Percentiles rank a stretch among this genome's conserved stretches.
Evolutionary conservation across 164 flowering plant genomes (phyloP).

Genomic region (Aristolochia californica): DNA sequence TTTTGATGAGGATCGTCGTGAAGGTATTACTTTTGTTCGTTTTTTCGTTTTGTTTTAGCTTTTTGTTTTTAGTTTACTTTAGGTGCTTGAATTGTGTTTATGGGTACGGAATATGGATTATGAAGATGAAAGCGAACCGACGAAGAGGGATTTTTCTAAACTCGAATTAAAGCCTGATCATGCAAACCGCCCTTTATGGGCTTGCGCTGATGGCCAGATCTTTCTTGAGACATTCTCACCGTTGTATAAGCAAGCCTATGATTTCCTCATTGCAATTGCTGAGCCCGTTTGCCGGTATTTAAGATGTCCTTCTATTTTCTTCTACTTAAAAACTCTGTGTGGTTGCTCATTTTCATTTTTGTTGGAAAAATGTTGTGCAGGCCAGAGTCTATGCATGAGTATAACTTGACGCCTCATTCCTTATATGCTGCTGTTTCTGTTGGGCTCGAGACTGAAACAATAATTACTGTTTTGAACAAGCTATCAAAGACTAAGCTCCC

Average conservation of each 20-base stretch:
- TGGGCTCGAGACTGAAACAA: constrained; percentile 89
- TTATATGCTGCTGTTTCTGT: constrained; percentile 95
- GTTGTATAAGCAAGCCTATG: constrained; percentile 88
- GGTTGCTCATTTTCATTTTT: not conserved
- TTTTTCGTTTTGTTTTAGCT: not conserved
- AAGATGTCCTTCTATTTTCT: not conserved
- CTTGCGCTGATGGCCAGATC: constrained; percentile 91
- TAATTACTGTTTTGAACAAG: constrained; percentile 51
- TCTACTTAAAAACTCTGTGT: not conserved
- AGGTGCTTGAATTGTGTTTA: not conserved
- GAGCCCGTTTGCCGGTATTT: constrained; percentile 95
- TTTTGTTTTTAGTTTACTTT: not conserved
- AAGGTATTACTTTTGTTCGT: constrained; percentile 9
- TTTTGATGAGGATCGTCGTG: constrained; percentile 21
- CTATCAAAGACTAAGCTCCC: constrained; percentile 68
- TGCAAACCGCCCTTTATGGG: constrained; percentile 86
- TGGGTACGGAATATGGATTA: constrained; percentile 1
- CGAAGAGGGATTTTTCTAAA: constrained; percentile 73
- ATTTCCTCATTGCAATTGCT: constrained; percentile 95
- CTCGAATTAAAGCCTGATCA: constrained; percentile 87
- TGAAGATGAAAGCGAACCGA: constrained; percentile 35
- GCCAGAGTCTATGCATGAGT: constrained; percentile 92
- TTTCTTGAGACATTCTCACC: constrained; percentile 86
- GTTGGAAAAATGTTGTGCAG: constrained; percentile 15
- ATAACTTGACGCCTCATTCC: constrained; percentile 81